Evolutionary conservation across 768 basidiomycete species (phyloP).

Genomic region (Tephrocybe sp.): DNA sequence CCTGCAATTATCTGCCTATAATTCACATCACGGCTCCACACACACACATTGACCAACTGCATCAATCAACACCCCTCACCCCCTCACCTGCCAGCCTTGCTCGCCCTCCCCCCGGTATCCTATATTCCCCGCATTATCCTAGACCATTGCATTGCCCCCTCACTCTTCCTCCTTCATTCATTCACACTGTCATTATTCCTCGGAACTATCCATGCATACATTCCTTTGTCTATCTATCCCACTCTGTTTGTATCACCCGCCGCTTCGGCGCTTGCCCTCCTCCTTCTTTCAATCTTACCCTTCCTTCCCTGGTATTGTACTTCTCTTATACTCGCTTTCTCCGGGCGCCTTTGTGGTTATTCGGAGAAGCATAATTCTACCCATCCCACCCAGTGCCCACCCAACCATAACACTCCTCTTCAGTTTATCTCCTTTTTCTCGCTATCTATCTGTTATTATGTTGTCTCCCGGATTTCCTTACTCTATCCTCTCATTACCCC

Average conservation of each 20-base stretch:
- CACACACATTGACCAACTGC: constrained; percentile 16
- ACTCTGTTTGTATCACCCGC: constrained; percentile 6
- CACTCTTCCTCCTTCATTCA: neutral
- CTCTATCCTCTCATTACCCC: constrained; percentile 15
- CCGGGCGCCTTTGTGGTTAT: constrained; percentile 3
- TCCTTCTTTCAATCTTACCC: neutral
- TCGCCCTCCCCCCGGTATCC: neutral
- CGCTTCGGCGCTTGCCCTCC: constrained; percentile 8
- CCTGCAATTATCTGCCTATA: constrained; percentile 8
- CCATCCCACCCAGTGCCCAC: neutral
- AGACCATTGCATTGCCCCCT: constrained; percentile 7
- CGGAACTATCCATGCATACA: neutral
- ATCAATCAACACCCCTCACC: neutral
- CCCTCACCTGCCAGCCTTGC: constrained; percentile 4
- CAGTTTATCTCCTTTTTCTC: constrained; percentile 15
- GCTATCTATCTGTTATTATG: constrained; percentile 35
- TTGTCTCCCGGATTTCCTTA: constrained; percentile 22
- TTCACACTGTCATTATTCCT: constrained; percentile 15
- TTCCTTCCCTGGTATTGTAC: constrained; percentile 8
- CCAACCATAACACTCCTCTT: constrained; percentile 15
- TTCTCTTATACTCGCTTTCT: constrained; percentile 4
- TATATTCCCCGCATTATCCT: constrained; percentile 11
- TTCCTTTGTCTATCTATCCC: neutral
- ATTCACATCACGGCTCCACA: constrained; percentile 5
- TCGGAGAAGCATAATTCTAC: constrained; percentile 14